Evolutionary conservation across 345 rosid genomes (phyloP), one percentile per base, ranked within the genome.

Genomic region (Barbarea vulgaris): DNA sequence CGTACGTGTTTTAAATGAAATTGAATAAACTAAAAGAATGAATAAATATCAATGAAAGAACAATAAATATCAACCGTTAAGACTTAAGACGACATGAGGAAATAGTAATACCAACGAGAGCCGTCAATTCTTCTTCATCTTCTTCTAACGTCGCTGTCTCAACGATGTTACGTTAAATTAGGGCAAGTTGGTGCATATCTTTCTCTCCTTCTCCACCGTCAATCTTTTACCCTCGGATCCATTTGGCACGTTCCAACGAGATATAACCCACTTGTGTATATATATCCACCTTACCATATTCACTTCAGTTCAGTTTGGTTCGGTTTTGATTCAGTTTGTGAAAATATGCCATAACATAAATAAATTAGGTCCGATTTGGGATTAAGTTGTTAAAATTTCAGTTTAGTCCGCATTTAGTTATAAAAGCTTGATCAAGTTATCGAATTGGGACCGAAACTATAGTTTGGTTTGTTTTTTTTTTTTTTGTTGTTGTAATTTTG

Each of bases 121-220:
- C 75, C 80, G 75, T 77, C 80, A 77, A 63, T 69, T 63, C 9
- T 47, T 66, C 33, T n/a, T n/a, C n/a, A 24, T 51, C 72, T 57
- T 46, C 59, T 47, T 66, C 42, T 36, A 56, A 70, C 17, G 66
- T 62, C 80, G 2, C 37, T 62, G 13, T 76, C 75, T 24, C 52
- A 41, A 24, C 50, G 64, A 72, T n/a, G n/a, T n/a, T n/a, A n/a
- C 62, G 77, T 72, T 39, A 72, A 50, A 9, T 31, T 48, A 47
- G 28, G 77, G 77, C 77, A 66, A 59, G 56, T 78, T 72, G 74
- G 41, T 73, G 58, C 50, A 30, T 30, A 47, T 24, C 67, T 39
- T 58, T 59, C 69, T 72, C 69, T 37, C 33, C 21, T 65, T 72
- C 81, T 78, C 64, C 67, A 66, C 54, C 81, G 72, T 66, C 67